Base-by-base conservation (phyloP, 2,329 filamentous ascomycete species). In the Ceratocystis huliohia region DNA sequence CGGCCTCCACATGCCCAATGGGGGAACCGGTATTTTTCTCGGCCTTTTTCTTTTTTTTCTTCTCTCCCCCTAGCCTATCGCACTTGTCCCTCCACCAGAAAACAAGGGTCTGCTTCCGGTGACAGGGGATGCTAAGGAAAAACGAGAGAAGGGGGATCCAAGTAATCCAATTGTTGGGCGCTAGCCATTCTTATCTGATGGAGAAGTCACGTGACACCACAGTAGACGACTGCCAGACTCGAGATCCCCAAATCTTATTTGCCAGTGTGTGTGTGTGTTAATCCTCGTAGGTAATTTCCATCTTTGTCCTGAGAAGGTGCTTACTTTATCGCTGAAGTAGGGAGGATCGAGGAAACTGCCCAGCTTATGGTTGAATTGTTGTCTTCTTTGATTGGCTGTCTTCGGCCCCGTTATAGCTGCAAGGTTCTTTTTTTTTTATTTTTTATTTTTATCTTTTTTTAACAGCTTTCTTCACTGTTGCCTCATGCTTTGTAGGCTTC, bases 1-100 rank as follows among this genome's bases (percentile, higher is more conserved):
- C 56, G 56, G 56, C 28, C 56, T 59, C 56, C 56, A 59, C 25
- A n/a, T 59, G 28, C 56, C 56, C 13, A n/a, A 37, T 59, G 56
- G 33, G 56, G 56, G 33, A 59, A 15, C 25, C 56, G 28, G 56
- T 59, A 33, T 59, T 37, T 59, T 59, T 59, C 56, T 59, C 56
- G 56, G 56, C 56, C 56, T 37, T 59, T 59, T 59, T 59, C n/a
- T 59, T 10, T 56, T 28, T 5, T 56, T 25, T n/a, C 17, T 2
- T 6, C 56, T 37, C 33, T 17, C 28, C 30, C 33, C 8, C 22
- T 30, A n/a, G 28, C 15, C 56, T 59, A 59, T 59, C 17, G 28
- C 13, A 33, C 28, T 59, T 59, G 56, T 59, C 37, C 37, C 37
- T 20, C 5, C 28, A 3, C 28, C 56, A 30, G 10, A 37, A 20